phyloP scores from a whole-genome alignment of 768 basidiomycete species.

The Russula griseocarnosa region DNA sequence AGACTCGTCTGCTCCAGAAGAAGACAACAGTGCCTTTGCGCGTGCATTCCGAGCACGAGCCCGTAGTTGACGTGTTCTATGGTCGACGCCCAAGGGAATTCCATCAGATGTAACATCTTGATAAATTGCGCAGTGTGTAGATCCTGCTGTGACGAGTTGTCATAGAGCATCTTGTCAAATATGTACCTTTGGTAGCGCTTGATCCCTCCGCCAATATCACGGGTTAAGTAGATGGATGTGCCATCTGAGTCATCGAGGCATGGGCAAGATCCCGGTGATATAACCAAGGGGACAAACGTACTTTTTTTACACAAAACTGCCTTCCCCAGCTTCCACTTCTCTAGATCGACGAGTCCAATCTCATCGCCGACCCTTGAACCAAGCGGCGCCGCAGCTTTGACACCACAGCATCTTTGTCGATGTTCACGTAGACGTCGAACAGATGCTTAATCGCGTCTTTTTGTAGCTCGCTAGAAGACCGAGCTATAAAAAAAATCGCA shows the following conservation, averaged over 20 bases:
- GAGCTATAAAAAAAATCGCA: conserved; percentile 44
- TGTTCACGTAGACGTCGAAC: conserved; percentile 90
- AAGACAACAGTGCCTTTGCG: too few relatives aligned
- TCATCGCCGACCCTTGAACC: conserved; percentile 91
- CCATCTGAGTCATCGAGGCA: conserved; percentile 58
- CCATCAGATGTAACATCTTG: too few relatives aligned
- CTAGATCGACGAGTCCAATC: conserved; percentile 76
- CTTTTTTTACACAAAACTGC: conserved; percentile 86
- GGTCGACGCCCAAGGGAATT: too few relatives aligned
- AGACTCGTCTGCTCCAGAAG: too few relatives aligned
- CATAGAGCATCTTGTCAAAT: too few relatives aligned
- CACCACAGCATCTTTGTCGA: conserved; percentile 81
- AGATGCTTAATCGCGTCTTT: conserved; percentile 92
- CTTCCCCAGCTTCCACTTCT: conserved; percentile 87
- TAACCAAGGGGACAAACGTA: conserved; percentile 31
- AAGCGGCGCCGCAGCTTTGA: conserved; percentile 75
- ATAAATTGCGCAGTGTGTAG: too few relatives aligned
- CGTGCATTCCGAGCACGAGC: too few relatives aligned
- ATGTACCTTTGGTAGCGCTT: too few relatives aligned
- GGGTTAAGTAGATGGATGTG: conserved; percentile 89
- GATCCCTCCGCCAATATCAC: too few relatives aligned
- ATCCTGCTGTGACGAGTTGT: too few relatives aligned
- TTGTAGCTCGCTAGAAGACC: conserved; percentile 85
- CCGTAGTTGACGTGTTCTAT: too few relatives aligned
- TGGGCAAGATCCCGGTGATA: not conserved